Conservation (phyloP, 1,139 yeast genomes). For the Zygotorulaspora mrakii region DNA sequence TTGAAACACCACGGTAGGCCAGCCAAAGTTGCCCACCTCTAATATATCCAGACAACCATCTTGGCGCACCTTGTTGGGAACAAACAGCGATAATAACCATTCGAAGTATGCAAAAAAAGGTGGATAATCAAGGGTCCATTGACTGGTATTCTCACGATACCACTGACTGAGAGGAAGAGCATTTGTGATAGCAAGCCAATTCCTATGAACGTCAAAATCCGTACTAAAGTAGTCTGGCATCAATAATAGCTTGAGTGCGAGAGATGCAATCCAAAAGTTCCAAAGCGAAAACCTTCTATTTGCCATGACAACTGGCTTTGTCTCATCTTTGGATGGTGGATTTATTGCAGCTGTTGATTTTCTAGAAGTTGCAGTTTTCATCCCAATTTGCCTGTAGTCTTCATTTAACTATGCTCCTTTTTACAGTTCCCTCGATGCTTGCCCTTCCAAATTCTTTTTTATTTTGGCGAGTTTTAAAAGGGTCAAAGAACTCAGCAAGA, state of each 20-base stretch:
- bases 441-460: neutral
- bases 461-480: neutral
- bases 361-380: conserved; percentile 2
- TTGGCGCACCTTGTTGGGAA: conserved; percentile 55
- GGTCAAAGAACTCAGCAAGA: conserved; percentile 1
- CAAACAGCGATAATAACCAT: conserved; percentile 67
- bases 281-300: conserved; percentile 47
- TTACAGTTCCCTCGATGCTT: neutral
- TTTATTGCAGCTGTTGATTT: neutral
- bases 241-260: conserved; percentile 50
- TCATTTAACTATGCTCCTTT: conserved; percentile 2
- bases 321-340: conserved; percentile 1
- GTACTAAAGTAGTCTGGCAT: conserved; percentile 46
- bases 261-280: conserved; percentile 62
- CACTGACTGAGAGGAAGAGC: conserved; percentile 72
- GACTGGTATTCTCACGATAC: conserved; percentile 81
- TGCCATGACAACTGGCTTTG: conserved; percentile 9
- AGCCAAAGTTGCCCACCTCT: conserved; percentile 61
- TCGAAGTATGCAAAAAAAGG: conserved; percentile 97
- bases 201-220: conserved; percentile 94
- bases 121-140: conserved; percentile 97
- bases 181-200: conserved; percentile 91
- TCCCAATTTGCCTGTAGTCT: conserved; percentile 5
- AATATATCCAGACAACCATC: conserved; percentile 82
- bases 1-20: conserved; percentile 79